These are phyloP conservation scores for Lachancea cidri DNA, from an alignment of 805 yeast genomes.

Conservation along the genomic window DNA sequence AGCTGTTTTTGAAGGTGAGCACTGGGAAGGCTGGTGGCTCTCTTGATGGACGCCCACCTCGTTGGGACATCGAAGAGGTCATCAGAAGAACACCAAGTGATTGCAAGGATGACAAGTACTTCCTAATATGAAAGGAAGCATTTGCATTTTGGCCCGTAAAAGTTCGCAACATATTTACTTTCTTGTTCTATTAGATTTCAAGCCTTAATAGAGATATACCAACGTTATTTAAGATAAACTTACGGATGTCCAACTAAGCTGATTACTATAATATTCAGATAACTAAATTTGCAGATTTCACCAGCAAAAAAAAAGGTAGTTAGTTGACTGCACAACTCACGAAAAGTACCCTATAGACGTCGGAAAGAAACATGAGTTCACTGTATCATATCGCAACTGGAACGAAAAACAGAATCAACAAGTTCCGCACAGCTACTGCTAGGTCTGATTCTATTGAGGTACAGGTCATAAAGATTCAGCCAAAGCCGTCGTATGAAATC, in stretches of 20 bases:
- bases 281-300: neutral
- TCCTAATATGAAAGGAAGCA: conserved; percentile 19
- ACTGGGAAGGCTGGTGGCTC: conserved; percentile 69
- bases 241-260: neutral
- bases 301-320: neutral
- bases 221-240: neutral
- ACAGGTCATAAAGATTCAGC: conserved; percentile 37
- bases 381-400: conserved; percentile 60
- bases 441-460: conserved; percentile 60
- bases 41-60: conserved; percentile 58
- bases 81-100: conserved; percentile 68
- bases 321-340: neutral
- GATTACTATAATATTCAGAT: no score
- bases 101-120: conserved; percentile 38
- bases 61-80: conserved; percentile 77
- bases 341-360: neutral
- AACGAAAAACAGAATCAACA: conserved; percentile 54
- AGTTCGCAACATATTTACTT: neutral
- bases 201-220: neutral
- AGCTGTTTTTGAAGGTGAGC: conserved; percentile 66
- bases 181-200: neutral
- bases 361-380: conserved; percentile 36
- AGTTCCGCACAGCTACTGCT: conserved; percentile 69
- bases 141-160: neutral
- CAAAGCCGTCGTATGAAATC: conserved; percentile 31